Base-by-base conservation (phyloP, 1,284 basidiomycete genomes). In the Ganoderma multipileum region DNA sequence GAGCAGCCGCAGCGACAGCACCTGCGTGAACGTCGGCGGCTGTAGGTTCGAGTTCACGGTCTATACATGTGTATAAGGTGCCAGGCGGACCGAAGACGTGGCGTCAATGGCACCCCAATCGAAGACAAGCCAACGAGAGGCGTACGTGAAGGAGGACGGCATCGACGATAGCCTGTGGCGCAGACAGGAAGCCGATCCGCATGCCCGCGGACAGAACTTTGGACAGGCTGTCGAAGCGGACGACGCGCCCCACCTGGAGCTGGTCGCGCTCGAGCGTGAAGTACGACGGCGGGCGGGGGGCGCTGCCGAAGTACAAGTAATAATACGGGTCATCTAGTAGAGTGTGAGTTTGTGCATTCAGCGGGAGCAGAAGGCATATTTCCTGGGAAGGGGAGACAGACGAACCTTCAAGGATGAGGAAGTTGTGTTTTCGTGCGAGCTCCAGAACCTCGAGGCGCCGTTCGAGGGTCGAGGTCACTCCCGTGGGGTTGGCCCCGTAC, bases 141-240 rank as follows among this genome's bases (percentile, higher is more conserved):
- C 88, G 70, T 79, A 91, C 91, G 77, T 91, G 86, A 66, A 86
- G 81, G 77, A 96, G 90, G 61, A 98, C 93, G 1, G 90, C 90
- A 64, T 90, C 83, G 20, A 97, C 76, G 57, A 99, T 83, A 16
- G 85, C 81, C 65, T 85, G 86, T 12, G 97, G 96, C 0, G 95
- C 97, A 4, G 93, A 91, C 0, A 89, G 89, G 78, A 94, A 97
- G 14, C 96, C 96, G 71, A 96, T 85, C 33, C 91, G 87, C 73
- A 93, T 87, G 63, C 95, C 95, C 18, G 92, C 91, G 11, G 93
- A 94, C 26, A 97, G 83, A 54, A 97, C 85, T 83, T 98, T 98
- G 66, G 92, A 95, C 70, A 98, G 86, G 77, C 92, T 94, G 78
- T 97, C 95, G 78, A 96, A 95, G 47, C 95, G 88, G 30, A 96